Conservation (phyloP, 2,329 filamentous ascomycete species). For the Seiridium unicorne region DNA sequence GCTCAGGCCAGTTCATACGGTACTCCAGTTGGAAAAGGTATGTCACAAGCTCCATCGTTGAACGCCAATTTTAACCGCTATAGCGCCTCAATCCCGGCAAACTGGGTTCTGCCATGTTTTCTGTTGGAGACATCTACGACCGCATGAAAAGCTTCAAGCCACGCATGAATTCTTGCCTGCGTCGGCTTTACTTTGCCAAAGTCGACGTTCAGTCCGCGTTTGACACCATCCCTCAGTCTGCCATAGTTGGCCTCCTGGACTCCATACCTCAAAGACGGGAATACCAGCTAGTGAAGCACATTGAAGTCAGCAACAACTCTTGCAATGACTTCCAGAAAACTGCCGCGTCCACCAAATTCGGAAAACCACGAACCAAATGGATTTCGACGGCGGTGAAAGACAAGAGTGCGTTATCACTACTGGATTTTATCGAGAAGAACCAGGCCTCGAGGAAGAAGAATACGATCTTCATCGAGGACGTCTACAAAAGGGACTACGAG, state of each 20-base stretch:
- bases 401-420: conserved; percentile 41
- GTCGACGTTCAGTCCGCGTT: conserved; percentile 90
- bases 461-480: conserved; percentile 75
- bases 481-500: conserved; percentile 55
- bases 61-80: conserved; percentile 10
- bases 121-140: conserved; percentile 75
- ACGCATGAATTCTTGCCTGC: conserved; percentile 34
- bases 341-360: conserved; percentile 13
- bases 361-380: conserved; percentile 48
- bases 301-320: conserved; percentile 56
- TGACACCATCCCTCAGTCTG: conserved; percentile 86
- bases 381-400: conserved; percentile 47
- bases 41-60: conserved; percentile 7
- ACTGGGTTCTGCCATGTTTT: conserved; percentile 80
- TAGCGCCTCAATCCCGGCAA: conserved; percentile 50
- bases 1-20: conserved; percentile 71
- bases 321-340: conserved; percentile 9
- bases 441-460: conserved; percentile 51
- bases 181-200: conserved; percentile 80
- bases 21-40: conserved; percentile 78
- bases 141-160: conserved; percentile 70
- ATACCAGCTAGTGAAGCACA: conserved; percentile 74
- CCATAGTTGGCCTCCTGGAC: conserved; percentile 65
- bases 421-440: conserved; percentile 39
- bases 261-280: conserved; percentile 53